Conservation (phyloP, 208 protist genomes). For the Herpetomonas muscarum region DNA sequence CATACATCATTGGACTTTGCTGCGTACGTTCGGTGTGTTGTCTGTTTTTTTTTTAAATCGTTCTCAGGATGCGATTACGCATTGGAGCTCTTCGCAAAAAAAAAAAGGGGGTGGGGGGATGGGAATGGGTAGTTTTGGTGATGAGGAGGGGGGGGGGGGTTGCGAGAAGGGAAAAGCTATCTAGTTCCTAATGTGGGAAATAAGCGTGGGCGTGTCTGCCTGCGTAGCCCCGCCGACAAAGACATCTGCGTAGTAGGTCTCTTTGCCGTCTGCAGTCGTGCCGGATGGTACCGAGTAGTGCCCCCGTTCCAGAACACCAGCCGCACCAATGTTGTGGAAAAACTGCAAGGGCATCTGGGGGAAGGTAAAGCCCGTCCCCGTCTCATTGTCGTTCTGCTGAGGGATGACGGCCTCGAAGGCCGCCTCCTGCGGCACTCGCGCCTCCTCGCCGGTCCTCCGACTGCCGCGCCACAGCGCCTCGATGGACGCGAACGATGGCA, state of each 20-base stretch:
- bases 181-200: too few species aligned
- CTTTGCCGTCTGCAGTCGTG: not conserved
- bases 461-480: slow-evolving; percentile 13
- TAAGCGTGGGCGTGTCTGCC: too few species aligned
- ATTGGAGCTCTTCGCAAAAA: too few species aligned
- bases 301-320: not conserved
- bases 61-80: too few species aligned
- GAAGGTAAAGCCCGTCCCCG: not conserved
- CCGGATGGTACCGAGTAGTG: not conserved
- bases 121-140: too few species aligned
- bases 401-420: not conserved
- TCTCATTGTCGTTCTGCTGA: not conserved
- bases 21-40: too few species aligned
- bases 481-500: slow-evolving; percentile 19
- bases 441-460: not conserved
- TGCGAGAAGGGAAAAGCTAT: too few species aligned
- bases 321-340: slow-evolving; percentile 1
- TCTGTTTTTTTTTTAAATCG: too few species aligned
- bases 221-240: not conserved
- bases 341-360: not conserved
- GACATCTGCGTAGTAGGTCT: not conserved
- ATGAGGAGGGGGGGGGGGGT: too few species aligned
- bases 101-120: too few species aligned
- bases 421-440: not conserved
- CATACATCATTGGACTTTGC: too few species aligned